Base-by-base conservation (phyloP, 2,329 filamentous ascomycete genomes). In the Paraphoma chrysanthemicola region DNA sequence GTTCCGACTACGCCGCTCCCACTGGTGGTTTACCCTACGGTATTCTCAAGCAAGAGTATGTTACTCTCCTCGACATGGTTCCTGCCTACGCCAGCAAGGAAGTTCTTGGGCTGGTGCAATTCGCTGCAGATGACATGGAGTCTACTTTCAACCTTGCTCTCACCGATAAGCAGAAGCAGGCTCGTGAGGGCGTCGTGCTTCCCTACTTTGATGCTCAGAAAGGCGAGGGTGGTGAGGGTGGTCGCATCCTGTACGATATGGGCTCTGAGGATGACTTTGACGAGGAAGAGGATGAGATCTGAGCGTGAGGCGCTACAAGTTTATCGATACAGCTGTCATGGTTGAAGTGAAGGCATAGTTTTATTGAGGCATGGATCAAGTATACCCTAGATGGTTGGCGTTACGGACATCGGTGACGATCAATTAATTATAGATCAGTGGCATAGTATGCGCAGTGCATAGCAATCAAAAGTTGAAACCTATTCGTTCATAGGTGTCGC, bases 191-290 rank as follows among this genome's bases (percentile, higher is more conserved):
- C 0, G 91, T 99, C 8, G 91, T 98, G 41, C 75, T 98, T 76
- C 95, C 95, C 14, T 98, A 99, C 75, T 97, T 96, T 77, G 95
- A 99, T 80, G 95, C 95, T 23, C 95, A 99, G 83, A 91, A 88
- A 51, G 89, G 88, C 2, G 77, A 81, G 55, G 86, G 84, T 4
- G 93, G 93, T 0, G 92, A 96, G 69, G 94, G 95, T 4, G 95
- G 95, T 0, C 85, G 94, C 58, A 99, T 99, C 63, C 73, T 99
- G 70, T 99, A 99, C 75, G 94, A 98, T 67, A 96, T 98, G 91
- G 94, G 93, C 1, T 86, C 88, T 60, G 95, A 98, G 79, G 95
- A 99, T 77, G 93, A 98, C 74, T 98, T 97, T 79, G 93, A 97
- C 67, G 93, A 96, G 56, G 93, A 96, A 71, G 93, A 97, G 70